Evolutionary conservation across 441 rosid species (phyloP).

Genomic region (Euphorbia schlechtendalii): DNA sequence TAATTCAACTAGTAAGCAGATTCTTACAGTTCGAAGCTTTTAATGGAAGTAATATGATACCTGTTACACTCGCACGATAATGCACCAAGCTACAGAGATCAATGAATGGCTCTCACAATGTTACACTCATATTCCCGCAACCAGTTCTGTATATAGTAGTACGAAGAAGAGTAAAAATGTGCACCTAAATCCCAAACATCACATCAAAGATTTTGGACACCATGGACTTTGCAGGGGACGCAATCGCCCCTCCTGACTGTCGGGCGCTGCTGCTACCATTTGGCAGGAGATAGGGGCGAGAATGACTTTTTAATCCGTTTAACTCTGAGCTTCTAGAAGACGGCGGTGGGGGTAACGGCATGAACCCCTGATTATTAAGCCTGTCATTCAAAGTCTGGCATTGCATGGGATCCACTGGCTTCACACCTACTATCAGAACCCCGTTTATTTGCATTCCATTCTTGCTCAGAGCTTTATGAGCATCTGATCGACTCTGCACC

Average conservation of each 20-base stretch:
- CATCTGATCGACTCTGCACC: conserved; percentile 74
- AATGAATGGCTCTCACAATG: conserved; percentile 1
- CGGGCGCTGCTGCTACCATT: conserved; percentile 52
- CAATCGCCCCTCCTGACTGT: conserved; percentile 61
- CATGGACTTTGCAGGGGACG: conserved; percentile 74
- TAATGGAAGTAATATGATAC: not conserved
- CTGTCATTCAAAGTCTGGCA: conserved; percentile 65
- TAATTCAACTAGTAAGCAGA: not conserved
- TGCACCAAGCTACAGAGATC: no score
- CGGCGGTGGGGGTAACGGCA: no score
- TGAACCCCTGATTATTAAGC: conserved; percentile 35
- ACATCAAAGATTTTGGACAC: conserved; percentile 75
- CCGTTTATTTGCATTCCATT: conserved; percentile 45
- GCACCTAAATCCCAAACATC: conserved; percentile 62
- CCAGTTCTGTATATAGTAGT: not conserved
- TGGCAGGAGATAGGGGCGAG: conserved; percentile 30
- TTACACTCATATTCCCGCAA: conserved; percentile 15
- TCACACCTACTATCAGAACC: no score
- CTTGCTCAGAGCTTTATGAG: conserved; percentile 84
- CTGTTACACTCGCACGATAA: conserved; percentile 2
- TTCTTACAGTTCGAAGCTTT: not conserved
- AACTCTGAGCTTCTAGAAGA: no score
- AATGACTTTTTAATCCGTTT: no score
- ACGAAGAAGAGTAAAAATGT: not conserved
- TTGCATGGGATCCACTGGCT: conserved; percentile 64